A percentile compares a stretch with the other conserved stretches of the same genome.
These are phyloP conservation scores for Pseudogymnoascus sp. DNA, from an alignment of 2,329 filamentous ascomycete genomes.

Conservation along the genomic window DNA sequence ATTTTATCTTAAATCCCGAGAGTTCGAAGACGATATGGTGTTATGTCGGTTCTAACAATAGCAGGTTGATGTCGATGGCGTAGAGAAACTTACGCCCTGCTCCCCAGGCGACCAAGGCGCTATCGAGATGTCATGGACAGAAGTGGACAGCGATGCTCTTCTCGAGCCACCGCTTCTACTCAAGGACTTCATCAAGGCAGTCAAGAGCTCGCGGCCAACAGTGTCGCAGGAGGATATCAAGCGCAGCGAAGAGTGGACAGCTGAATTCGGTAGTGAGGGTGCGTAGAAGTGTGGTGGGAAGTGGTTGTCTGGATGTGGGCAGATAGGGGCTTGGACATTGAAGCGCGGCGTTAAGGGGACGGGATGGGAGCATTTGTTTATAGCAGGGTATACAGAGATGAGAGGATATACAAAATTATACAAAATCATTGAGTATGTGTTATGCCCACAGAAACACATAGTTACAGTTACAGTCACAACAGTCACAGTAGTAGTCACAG, in stretches of 20 bases:
- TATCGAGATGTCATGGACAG: slow-evolving; percentile 88
- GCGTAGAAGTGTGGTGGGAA: slow-evolving; percentile 16
- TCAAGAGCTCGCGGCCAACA: slow-evolving; percentile 80
- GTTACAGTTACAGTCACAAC: background rate
- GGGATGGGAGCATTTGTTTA: slow-evolving; percentile 9
- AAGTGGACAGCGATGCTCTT: slow-evolving; percentile 73
- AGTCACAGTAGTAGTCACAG: background rate
- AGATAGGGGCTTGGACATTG: slow-evolving; percentile 20
- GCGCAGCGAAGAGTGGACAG: slow-evolving; percentile 84
- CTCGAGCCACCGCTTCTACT: slow-evolving; percentile 78
- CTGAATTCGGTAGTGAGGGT: slow-evolving; percentile 91
- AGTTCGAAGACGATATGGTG: background rate
- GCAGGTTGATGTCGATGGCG: slow-evolving; percentile 61
- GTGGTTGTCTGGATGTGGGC: background rate
- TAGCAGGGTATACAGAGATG: slow-evolving; percentile 1
- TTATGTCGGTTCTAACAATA: background rate
- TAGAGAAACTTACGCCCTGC: slow-evolving; percentile 73
- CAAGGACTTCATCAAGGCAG: slow-evolving; percentile 89
- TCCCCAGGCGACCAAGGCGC: slow-evolving; percentile 82
- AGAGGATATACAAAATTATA: background rate
- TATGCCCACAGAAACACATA: background rate
- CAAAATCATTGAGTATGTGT: background rate
- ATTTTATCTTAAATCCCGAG: background rate
- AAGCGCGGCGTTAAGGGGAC: slow-evolving; percentile 17
- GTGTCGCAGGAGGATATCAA: slow-evolving; percentile 80